Conservation (phyloP, 2,329 filamentous ascomycete genomes). For the Talaromyces marneffei region DNA sequence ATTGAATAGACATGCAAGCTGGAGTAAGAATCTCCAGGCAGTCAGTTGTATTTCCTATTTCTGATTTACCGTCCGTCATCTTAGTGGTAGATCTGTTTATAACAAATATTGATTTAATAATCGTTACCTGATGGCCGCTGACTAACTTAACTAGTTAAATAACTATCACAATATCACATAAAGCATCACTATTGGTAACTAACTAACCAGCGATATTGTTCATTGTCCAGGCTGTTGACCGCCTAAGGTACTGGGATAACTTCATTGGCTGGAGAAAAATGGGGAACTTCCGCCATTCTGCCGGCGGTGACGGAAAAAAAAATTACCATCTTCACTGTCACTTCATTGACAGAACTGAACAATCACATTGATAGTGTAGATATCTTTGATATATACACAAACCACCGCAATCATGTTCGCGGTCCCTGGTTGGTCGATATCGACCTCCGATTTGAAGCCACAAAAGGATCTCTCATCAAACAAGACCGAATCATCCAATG, state of each 20-base stretch:
- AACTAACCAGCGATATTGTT: neutral
- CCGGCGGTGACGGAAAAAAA: conserved; percentile 6
- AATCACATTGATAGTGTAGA: neutral
- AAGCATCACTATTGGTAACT: neutral
- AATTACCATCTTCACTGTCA: neutral
- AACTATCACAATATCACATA: neutral
- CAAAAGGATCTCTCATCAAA: conserved; percentile 55
- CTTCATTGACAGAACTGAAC: neutral
- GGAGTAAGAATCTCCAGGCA: neutral
- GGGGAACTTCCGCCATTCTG: neutral
- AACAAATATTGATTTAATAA: neutral
- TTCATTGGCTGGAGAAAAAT: neutral
- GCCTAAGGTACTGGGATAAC: neutral
- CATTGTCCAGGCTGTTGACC: neutral
- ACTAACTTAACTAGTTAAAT: no score
- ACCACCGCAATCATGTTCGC: conserved; percentile 62
- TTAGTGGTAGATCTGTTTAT: neutral
- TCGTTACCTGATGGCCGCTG: neutral
- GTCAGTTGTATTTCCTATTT: neutral
- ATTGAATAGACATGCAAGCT: neutral
- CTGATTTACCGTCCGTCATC: neutral
- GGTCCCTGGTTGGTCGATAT: conserved; percentile 85
- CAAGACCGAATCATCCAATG: neutral
- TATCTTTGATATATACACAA: conserved; percentile 30
- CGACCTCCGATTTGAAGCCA: conserved; percentile 63